Evolutionary conservation across 73 alveolate genomes (phyloP), one percentile per base, ranked within the genome.

Genomic region (Stentor coeruleus): DNA sequence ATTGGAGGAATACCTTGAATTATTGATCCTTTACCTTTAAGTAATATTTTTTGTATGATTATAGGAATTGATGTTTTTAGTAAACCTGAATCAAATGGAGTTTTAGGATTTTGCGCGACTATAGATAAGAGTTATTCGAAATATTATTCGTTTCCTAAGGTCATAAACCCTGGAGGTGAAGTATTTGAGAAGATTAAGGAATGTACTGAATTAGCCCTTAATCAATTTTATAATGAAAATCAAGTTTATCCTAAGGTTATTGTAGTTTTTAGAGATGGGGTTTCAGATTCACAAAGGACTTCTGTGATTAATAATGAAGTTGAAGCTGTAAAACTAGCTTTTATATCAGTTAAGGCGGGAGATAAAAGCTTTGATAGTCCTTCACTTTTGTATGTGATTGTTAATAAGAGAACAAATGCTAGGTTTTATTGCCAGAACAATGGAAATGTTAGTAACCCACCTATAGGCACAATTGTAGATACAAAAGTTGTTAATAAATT

Each of bases 1-100:
- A 83, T 89, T 26, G 98, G 98, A 26, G 98, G 98, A 42, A 89
- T 88, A 49, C 99, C 99, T 39, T 97, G 99, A 99, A 92, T 96
- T 57, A 93, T 97, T 3, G 95, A 91, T 80, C 88, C 82, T 74
- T 84, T 97, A 49, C 98, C 98, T 42, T 90, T 95, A 73, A 77
- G 85, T 73, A 89, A 89, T 73, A 74, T 82, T 82, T 93, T 95
- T 60, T 89, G 98, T 4, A 95, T 95, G 98, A 77, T 95, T 3
- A 84, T 93, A 41, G 97, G 98, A 0, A 90, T 91, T 82, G 96
- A 92, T 58, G 90, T 84, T n/a, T 91, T 90, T 91, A 85, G 85
- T 77, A 85, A 92, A 35, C 81, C 89, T 3, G 89, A 89, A 26
- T 83, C 79, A 85, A 59, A 84, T 72, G 82, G 90, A 0, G 85